These are phyloP conservation scores for Arabidopsis suecica DNA, from an alignment of 345 rosid genomes.

Conservation along the genomic window DNA sequence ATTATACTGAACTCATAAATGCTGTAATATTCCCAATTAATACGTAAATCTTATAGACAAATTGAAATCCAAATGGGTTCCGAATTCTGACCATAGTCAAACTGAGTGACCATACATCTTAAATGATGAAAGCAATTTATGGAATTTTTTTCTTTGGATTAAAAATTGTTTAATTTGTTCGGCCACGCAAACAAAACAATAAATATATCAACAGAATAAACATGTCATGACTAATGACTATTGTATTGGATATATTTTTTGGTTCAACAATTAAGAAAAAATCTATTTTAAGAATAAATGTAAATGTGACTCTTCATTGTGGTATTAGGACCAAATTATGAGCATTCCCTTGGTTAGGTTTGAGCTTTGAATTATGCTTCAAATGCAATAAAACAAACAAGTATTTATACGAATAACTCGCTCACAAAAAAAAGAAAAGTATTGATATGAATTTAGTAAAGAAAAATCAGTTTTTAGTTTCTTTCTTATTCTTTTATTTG, in stretches of 20 bases:
- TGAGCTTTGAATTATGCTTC: conserved; percentile 20
- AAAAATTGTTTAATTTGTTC: conserved; percentile 20
- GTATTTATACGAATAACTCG: neutral
- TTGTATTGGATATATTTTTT: conserved; percentile 8
- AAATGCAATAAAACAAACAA: conserved; percentile 18
- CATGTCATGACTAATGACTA: conserved; percentile 11
- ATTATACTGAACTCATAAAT: neutral
- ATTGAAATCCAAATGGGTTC: neutral
- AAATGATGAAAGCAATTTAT: conserved; percentile 28
- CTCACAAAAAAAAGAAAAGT: neutral
- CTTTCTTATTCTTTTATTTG: neutral
- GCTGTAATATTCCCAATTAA: neutral
- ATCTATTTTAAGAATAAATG: neutral
- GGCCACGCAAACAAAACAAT: conserved; percentile 20
- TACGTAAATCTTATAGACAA: conserved; percentile 7
- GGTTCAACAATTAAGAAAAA: conserved; percentile 15
- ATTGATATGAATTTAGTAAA: neutral
- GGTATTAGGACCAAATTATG: conserved; percentile 33
- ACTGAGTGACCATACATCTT: conserved; percentile 28
- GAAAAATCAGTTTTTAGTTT: neutral
- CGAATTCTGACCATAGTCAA: conserved; percentile 24
- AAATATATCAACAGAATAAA: conserved; percentile 15
- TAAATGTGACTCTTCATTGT: conserved; percentile 35
- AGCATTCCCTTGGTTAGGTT: conserved; percentile 17
- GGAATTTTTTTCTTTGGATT: neutral